These are phyloP conservation scores for Penicillium bialowiezense DNA, from an alignment of 495 filamentous ascomycete genomes.

Conservation along the genomic window DNA sequence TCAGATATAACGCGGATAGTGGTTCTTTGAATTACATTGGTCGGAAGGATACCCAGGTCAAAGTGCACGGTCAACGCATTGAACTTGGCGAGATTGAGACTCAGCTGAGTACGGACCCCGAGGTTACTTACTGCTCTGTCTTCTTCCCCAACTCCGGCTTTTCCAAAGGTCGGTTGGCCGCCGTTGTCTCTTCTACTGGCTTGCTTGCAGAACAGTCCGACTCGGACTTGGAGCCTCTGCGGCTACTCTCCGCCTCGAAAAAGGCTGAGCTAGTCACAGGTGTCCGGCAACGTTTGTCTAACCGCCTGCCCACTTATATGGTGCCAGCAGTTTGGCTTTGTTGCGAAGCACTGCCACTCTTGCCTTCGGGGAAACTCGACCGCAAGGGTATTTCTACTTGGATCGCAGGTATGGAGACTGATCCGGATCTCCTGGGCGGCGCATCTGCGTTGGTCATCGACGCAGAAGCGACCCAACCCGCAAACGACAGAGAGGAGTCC, in stretches of 20 bases:
- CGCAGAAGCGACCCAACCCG: conserved; percentile 17
- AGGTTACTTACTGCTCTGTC: conserved; percentile 40
- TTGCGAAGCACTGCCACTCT: conserved; percentile 47
- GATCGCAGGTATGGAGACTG: conserved; percentile 33
- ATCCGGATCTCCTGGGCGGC: conserved; percentile 17
- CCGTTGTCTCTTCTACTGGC: conserved; percentile 31
- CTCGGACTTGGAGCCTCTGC: conserved; percentile 22
- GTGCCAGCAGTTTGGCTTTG: conserved; percentile 51
- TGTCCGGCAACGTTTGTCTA: conserved; percentile 31
- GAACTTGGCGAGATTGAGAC: conserved; percentile 67
- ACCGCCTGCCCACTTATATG: conserved; percentile 52
- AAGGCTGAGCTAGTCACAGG: conserved; percentile 24
- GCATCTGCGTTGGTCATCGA: background rate
- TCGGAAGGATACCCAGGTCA: conserved; percentile 65
- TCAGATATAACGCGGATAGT: conserved; percentile 56
- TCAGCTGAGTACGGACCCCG: conserved; percentile 31
- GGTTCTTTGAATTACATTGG: conserved; percentile 59
- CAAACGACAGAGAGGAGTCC: conserved; percentile 33
- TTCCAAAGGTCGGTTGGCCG: conserved; percentile 38
- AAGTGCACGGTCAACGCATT: conserved; percentile 63
- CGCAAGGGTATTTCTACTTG: conserved; percentile 37
- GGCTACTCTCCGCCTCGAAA: conserved; percentile 19
- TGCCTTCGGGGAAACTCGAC: conserved; percentile 53
- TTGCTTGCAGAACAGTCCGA: conserved; percentile 20
- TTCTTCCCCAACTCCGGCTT: conserved; percentile 43